These are phyloP conservation scores for Blastomyces gilchristii DNA, from an alignment of 2,329 filamentous ascomycete species.

Conservation along the genomic window DNA sequence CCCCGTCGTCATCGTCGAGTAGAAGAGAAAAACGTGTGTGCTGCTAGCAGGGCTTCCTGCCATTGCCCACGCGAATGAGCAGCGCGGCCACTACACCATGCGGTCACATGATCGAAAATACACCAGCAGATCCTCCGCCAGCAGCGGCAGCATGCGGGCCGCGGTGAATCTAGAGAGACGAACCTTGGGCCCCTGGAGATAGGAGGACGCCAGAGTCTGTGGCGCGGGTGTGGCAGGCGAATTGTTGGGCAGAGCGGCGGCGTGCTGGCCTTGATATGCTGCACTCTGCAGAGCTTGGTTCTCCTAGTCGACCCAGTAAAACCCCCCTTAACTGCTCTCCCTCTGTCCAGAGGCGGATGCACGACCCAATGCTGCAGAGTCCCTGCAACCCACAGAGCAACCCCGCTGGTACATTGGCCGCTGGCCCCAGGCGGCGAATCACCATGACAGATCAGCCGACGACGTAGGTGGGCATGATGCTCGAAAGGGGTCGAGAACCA, in stretches of 20 bases:
- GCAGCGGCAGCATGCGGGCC: slow-evolving; percentile 17
- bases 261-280: slow-evolving; percentile 1
- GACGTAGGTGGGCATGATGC: slow-evolving; percentile 1
- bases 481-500: slow-evolving; percentile 2
- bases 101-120: slow-evolving; percentile 23
- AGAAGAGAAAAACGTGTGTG: slow-evolving; percentile 16
- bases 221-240: slow-evolving; percentile 17
- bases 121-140: slow-evolving; percentile 18
- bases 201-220: slow-evolving; percentile 10
- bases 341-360: slow-evolving; percentile 1
- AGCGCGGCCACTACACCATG: slow-evolving; percentile 14
- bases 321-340: not conserved
- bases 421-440: slow-evolving; percentile 10
- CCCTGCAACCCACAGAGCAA: slow-evolving; percentile 5
- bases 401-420: not conserved
- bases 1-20: slow-evolving; percentile 19
- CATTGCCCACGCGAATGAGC: slow-evolving; percentile 14
- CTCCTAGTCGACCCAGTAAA: slow-evolving; percentile 4
- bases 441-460: slow-evolving; percentile 9
- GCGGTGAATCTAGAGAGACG: slow-evolving; percentile 14
- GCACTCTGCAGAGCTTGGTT: slow-evolving; percentile 13
- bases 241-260: slow-evolving; percentile 8
- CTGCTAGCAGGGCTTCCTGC: slow-evolving; percentile 11
- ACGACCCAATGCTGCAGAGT: slow-evolving; percentile 5
- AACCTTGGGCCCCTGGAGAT: slow-evolving; percentile 10